Base-by-base conservation (phyloP, 2,329 filamentous ascomycete genomes). In the Penicillium crustosum region DNA sequence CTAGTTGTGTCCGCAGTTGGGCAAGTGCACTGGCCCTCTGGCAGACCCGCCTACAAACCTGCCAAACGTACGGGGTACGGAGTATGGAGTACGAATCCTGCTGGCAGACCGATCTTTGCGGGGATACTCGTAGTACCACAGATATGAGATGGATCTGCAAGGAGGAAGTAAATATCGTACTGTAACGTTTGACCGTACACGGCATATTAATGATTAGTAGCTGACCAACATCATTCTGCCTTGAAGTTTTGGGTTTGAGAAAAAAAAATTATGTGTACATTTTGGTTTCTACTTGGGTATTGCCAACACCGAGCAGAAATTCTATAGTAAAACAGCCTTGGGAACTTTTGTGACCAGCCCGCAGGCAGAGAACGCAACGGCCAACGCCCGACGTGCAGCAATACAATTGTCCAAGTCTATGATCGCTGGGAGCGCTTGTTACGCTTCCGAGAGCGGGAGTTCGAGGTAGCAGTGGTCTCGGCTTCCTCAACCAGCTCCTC, bases 371-470 rank as follows among this genome's bases (percentile, higher is more conserved):
- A 29, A 54, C 33, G 19, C 39, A 31, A 23, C 17, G 13, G 48
- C 29, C 2, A 53, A 45, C 31, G 42, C n/a, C 15, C 53, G 31
- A 50, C n/a, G n/a, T 51, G 21, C 21, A 44, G 19, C 23, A 5
- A 31, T 29, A 17, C 13, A 36, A 3, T 29, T 31, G 19, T 10
- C 12, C 33, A 17, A 21, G 21, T 35, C 62, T 58, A 73, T 48
- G 69, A 67, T 53, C 62, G 67, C 58, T 73, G 68, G 21, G 69
- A 64, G 17, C 68, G 68, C 59, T 70, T 73, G 6, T 60, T 63
- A 44, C 69, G 68, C 55, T 66, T 68, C 47, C 68, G 66, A 19
- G 63, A 62, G 7, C 63, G 58, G 17, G 59, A 33, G 23, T 64
- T 70, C 2, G 67, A 66, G 10, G 61, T 63, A 7, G 64, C 58